Percentiles rank a stretch among this genome's conserved stretches.
phyloP scores from a whole-genome alignment of 495 filamentous ascomycete species.

The Aspergillus biplanus region DNA sequence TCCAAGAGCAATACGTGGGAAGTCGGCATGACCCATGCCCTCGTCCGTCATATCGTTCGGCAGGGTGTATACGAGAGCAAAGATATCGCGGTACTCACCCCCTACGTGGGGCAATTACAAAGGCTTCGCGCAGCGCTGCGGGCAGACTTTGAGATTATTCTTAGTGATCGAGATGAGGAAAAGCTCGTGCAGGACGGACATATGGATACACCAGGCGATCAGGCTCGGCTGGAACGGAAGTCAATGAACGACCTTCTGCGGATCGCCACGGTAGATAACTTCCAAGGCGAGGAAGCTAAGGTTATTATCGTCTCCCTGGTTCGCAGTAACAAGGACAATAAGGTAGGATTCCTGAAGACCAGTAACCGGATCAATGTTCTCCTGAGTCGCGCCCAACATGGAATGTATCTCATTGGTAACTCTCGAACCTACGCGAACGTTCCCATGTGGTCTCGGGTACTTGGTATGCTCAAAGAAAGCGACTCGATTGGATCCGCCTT shows the following conservation, averaged over 20 bases:
- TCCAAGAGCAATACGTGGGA: constrained; percentile 72
- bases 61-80: constrained; percentile 66
- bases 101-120: constrained; percentile 72
- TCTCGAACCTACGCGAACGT: constrained; percentile 55
- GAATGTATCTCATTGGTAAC: constrained; percentile 87
- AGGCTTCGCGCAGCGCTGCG: constrained; percentile 56
- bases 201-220: constrained; percentile 23
- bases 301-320: constrained; percentile 79
- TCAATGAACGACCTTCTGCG: constrained; percentile 45
- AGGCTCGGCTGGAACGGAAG: not conserved
- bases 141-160: constrained; percentile 58
- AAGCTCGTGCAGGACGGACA: constrained; percentile 58
- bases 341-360: constrained; percentile 73
- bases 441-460: constrained; percentile 71
- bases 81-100: constrained; percentile 81
- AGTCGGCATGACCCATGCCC: constrained; percentile 62
- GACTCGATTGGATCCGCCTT: constrained; percentile 58
- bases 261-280: constrained; percentile 81
- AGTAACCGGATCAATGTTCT: constrained; percentile 82
- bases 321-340: constrained; percentile 64
- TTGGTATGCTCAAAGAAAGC: constrained; percentile 52
- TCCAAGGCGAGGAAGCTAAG: constrained; percentile 82
- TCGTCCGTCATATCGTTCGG: constrained; percentile 72
- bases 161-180: constrained; percentile 71
- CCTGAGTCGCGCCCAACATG: constrained; percentile 71